These are phyloP conservation scores for Phaffia rhodozyma DNA, from an alignment of 1,284 basidiomycete species.

Conservation along the genomic window DNA sequence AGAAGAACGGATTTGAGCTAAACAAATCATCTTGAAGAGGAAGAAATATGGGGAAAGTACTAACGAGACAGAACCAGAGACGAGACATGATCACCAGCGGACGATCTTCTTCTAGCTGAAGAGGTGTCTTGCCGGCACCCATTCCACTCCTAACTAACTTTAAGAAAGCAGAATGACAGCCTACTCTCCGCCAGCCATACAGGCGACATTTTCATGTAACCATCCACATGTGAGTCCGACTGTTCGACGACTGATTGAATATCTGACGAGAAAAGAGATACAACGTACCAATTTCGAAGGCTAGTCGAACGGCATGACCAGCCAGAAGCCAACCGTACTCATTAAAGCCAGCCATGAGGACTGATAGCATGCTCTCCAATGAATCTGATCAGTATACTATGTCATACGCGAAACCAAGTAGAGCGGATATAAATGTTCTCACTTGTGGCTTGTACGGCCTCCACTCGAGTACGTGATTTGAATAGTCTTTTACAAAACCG, in stretches of 20 bases:
- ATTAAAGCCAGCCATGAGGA: constrained; percentile 8
- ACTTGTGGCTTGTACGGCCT: constrained; percentile 86
- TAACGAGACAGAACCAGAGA: constrained; percentile 60
- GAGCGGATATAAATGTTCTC: constrained; percentile 28
- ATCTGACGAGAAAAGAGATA: background rate
- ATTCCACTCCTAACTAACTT: constrained; percentile 61
- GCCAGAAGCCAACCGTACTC: constrained; percentile 70
- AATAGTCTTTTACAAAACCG: constrained; percentile 41
- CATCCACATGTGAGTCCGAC: too few species aligned
- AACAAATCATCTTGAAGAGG: background rate
- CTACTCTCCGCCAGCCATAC: background rate
- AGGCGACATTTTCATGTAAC: too few species aligned
- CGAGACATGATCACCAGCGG: constrained; percentile 65
- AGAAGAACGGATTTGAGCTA: background rate
- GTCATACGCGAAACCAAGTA: background rate
- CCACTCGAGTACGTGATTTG: constrained; percentile 62
- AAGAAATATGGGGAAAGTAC: background rate
- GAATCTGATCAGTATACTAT: constrained; percentile 11
- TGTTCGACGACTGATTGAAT: too few species aligned
- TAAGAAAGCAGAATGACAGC: constrained; percentile 68
- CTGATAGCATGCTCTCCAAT: too few species aligned
- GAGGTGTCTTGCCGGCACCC: constrained; percentile 45
- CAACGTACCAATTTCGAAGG: constrained; percentile 66
- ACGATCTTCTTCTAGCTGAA: constrained; percentile 53
- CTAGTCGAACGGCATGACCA: constrained; percentile 85